Conservation (phyloP, 768 basidiomycete species). For the Termitomyces sp. region DNA sequence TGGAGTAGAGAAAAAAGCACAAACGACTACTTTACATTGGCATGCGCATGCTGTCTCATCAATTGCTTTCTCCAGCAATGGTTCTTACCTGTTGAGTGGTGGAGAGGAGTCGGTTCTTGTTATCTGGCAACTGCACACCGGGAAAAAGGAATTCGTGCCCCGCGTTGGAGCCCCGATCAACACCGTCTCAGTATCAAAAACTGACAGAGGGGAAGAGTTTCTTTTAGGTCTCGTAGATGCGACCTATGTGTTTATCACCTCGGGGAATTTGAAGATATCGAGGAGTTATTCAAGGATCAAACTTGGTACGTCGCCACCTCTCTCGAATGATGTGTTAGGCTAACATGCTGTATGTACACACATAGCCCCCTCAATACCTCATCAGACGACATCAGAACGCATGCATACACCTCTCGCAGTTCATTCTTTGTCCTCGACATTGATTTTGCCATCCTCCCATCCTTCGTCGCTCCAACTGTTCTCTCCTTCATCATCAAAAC, state of each 20-base stretch:
- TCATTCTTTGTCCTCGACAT: slow-evolving; percentile 66
- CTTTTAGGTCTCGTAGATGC: slow-evolving; percentile 81
- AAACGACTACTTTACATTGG: slow-evolving; percentile 91
- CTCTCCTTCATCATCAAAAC: slow-evolving; percentile 64
- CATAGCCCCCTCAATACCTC: slow-evolving; percentile 27
- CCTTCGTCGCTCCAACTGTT: slow-evolving; percentile 94
- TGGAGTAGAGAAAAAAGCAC: slow-evolving; percentile 74
- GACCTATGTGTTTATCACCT: slow-evolving; percentile 69
- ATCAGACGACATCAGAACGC: slow-evolving; percentile 35
- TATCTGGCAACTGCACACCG: slow-evolving; percentile 90
- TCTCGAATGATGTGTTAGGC: background rate
- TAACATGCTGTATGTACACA: background rate
- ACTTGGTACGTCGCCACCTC: slow-evolving; percentile 44
- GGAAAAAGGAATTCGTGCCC: slow-evolving; percentile 89
- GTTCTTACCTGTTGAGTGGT: slow-evolving; percentile 88
- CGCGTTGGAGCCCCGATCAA: slow-evolving; percentile 85
- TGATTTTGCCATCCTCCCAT: slow-evolving; percentile 91
- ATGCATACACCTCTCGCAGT: slow-evolving; percentile 63
- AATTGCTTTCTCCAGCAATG: slow-evolving; percentile 83
- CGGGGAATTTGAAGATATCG: slow-evolving; percentile 67
- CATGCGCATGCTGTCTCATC: slow-evolving; percentile 93
- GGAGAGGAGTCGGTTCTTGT: slow-evolving; percentile 97
- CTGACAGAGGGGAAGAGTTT: slow-evolving; percentile 67
- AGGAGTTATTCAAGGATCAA: slow-evolving; percentile 75
- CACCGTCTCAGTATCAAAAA: slow-evolving; percentile 56